Conservation (phyloP, 2,329 filamentous ascomycete species). For the Penicillium sp. region DNA sequence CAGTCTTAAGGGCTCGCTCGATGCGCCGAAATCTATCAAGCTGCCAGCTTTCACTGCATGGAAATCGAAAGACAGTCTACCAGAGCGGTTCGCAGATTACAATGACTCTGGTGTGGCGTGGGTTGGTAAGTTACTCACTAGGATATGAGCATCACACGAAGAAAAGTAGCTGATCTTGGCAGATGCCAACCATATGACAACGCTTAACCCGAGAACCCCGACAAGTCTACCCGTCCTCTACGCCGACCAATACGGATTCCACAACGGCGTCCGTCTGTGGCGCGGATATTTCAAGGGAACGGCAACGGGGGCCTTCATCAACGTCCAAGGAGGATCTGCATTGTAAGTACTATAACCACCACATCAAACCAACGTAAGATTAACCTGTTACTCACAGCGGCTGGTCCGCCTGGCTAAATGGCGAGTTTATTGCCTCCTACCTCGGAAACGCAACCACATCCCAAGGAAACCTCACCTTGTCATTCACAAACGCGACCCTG, state of each 20-base stretch:
- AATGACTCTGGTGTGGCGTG: constrained; percentile 43
- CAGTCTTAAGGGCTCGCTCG: constrained; percentile 38
- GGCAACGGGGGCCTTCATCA: constrained; percentile 44
- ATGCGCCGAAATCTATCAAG: constrained; percentile 26
- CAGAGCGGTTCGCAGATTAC: constrained; percentile 41
- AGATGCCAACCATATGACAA: constrained; percentile 43
- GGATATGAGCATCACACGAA: too few relatives aligned
- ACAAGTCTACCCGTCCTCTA: constrained; percentile 48
- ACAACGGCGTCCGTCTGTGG: constrained; percentile 47
- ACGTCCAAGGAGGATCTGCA: constrained; percentile 54
- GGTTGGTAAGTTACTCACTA: constrained; percentile 28
- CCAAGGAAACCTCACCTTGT: constrained; percentile 40
- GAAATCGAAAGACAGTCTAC: constrained; percentile 46
- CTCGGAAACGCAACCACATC: constrained; percentile 40
- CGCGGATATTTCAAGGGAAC: constrained; percentile 44
- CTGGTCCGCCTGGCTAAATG: constrained; percentile 59
- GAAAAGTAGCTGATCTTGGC: constrained; percentile 12
- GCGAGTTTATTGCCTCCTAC: constrained; percentile 55
- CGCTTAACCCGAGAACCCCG: constrained; percentile 42
- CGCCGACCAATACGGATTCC: constrained; percentile 48
- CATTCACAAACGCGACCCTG: constrained; percentile 52
- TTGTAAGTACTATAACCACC: constrained; percentile 30
- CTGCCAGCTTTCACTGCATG: constrained; percentile 37
- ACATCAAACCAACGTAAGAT: background rate
- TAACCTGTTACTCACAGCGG: constrained; percentile 38